Percentiles rank a stretch among this genome's conserved stretches.
These are phyloP conservation scores for Trichoderma koningiopsis DNA, from an alignment of 2,329 filamentous ascomycete species.

Conservation along the genomic window DNA sequence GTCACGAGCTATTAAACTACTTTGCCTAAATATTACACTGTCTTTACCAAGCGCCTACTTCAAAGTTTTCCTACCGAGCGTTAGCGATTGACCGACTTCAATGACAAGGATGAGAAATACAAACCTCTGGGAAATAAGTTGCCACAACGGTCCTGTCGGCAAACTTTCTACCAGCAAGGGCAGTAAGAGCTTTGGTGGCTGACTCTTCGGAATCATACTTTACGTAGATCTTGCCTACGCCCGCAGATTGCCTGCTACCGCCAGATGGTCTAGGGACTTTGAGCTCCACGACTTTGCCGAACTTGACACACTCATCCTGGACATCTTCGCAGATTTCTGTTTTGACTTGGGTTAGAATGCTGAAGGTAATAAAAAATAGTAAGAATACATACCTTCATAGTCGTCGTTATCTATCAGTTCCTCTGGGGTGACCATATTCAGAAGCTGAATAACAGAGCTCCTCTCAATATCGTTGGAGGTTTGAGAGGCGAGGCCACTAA, in stretches of 20 bases:
- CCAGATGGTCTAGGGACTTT: constrained; percentile 89
- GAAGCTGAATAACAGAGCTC: constrained; percentile 82
- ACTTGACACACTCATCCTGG: constrained; percentile 89
- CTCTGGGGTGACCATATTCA: constrained; percentile 98
- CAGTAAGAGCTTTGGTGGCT: constrained; percentile 80
- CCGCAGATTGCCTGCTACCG: constrained; percentile 79
- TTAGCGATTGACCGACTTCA: constrained; percentile 36
- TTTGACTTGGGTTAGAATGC: constrained; percentile 39
- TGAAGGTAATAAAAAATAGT: neutral
- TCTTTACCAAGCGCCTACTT: constrained; percentile 80
- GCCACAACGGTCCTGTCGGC: constrained; percentile 94
- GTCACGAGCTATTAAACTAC: constrained; percentile 22
- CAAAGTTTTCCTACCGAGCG: constrained; percentile 80
- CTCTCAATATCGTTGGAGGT: constrained; percentile 76
- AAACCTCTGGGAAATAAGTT: constrained; percentile 92
- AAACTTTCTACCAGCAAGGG: constrained; percentile 94
- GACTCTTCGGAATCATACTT: constrained; percentile 81
- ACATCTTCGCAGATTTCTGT: constrained; percentile 96
- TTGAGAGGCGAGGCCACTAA: constrained; percentile 95
- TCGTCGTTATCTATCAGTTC: constrained; percentile 93
- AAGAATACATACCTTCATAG: constrained; percentile 70
- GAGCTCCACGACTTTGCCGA: constrained; percentile 79
- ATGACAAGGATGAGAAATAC: constrained; percentile 26
- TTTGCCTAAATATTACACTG: constrained; percentile 11
- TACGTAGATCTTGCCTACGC: constrained; percentile 97